Evolutionary conservation across 2,329 filamentous ascomycete species (phyloP).

Genomic region (Blumeria hordei): DNA sequence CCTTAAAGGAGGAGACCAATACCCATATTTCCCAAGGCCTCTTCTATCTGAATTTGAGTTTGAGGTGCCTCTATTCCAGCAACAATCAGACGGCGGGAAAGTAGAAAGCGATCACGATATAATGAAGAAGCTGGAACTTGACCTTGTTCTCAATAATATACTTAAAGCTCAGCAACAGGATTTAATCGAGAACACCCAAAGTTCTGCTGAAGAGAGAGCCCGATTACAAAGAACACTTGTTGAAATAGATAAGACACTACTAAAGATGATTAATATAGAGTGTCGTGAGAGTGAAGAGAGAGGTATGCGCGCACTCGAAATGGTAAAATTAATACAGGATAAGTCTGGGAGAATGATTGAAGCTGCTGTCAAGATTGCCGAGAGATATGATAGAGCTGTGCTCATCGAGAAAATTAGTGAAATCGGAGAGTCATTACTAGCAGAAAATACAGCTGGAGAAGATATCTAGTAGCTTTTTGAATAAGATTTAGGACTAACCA

Average conservation of each 20-base stretch:
- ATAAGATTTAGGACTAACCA: neutral
- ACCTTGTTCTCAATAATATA: constrained; percentile 52
- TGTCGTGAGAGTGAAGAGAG: constrained; percentile 81
- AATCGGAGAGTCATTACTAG: constrained; percentile 35
- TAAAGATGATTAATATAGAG: constrained; percentile 74
- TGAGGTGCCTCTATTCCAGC: constrained; percentile 48
- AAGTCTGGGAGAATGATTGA: constrained; percentile 73
- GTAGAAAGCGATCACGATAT: constrained; percentile 22
- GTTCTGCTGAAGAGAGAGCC: constrained; percentile 36
- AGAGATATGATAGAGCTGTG: constrained; percentile 56
- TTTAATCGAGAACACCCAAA: constrained; percentile 41
- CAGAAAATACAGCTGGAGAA: constrained; percentile 13
- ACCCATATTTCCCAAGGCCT: constrained; percentile 79
- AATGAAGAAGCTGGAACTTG: constrained; percentile 47
- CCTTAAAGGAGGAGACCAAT: constrained; percentile 78
- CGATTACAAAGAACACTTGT: constrained; percentile 50
- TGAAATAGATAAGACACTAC: constrained; percentile 68
- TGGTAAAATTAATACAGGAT: constrained; percentile 70
- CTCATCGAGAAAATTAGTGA: constrained; percentile 80
- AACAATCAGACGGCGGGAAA: constrained; percentile 17
- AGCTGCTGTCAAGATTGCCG: constrained; percentile 70
- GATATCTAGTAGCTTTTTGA: neutral
- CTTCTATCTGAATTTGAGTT: constrained; percentile 88
- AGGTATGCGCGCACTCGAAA: constrained; percentile 83
- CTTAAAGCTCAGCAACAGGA: constrained; percentile 54